Conservation (phyloP, 495 filamentous ascomycete genomes). For the Lepraria neglecta region DNA sequence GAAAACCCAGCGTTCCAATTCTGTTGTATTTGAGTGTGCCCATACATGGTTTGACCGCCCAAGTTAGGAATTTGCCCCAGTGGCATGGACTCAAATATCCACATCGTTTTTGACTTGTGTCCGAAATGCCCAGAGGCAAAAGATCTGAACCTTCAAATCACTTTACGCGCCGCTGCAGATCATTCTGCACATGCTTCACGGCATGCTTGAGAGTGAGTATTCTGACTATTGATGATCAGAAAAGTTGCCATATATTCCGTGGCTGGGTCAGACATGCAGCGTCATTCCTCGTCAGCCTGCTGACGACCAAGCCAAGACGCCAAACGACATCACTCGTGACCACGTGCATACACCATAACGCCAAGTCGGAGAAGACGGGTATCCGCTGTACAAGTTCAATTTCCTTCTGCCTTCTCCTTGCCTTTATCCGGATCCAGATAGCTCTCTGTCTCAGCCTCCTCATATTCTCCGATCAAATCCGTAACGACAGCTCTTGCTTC, state of each 20-base stretch:
- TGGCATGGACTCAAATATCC: too few species aligned
- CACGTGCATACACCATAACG: neutral
- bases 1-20: too few species aligned
- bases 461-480: slow-evolving; percentile 87
- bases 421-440: slow-evolving; percentile 70
- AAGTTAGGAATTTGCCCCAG: too few species aligned
- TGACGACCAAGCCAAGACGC: slow-evolving; percentile 2
- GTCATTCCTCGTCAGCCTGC: neutral
- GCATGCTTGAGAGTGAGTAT: neutral
- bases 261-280: neutral
- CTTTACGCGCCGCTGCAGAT: slow-evolving; percentile 1
- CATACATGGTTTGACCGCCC: too few species aligned
- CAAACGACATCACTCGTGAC: slow-evolving; percentile 7
- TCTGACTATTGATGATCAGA: neutral
- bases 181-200: neutral
- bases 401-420: slow-evolving; percentile 39
- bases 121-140: neutral
- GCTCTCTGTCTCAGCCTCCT: slow-evolving; percentile 82
- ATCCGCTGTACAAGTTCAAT: neutral
- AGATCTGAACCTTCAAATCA: neutral
- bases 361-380: slow-evolving; percentile 8
- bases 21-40: too few species aligned
- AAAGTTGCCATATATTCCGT: neutral
- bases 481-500: slow-evolving; percentile 83
- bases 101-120: neutral